Evolutionary conservation across 2,329 filamentous ascomycete species (phyloP).

Genomic region (Rhytidhysteron rufulum): DNA sequence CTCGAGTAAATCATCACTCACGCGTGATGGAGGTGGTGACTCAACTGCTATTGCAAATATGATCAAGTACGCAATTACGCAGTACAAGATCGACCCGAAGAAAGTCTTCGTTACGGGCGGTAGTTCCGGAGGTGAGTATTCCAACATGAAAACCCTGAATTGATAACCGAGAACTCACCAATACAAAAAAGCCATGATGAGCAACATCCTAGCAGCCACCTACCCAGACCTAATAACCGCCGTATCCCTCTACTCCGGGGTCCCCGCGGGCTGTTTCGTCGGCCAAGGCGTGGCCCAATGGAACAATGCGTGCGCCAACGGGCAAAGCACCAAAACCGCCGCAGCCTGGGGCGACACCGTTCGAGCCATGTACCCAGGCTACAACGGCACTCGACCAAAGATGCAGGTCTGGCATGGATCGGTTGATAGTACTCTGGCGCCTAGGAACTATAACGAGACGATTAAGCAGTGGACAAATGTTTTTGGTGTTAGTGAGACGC

Average conservation of each 20-base stretch:
- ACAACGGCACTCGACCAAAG: conserved; percentile 48
- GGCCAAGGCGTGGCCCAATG: conserved; percentile 42
- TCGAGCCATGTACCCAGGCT: conserved; percentile 49
- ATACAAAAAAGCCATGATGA: conserved; percentile 22
- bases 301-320: conserved; percentile 52
- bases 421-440: conserved; percentile 47
- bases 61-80: conserved; percentile 52
- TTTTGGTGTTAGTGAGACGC: conserved; percentile 20
- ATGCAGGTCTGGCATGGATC: conserved; percentile 59
- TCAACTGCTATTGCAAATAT: conserved; percentile 56
- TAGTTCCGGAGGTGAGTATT: conserved; percentile 40
- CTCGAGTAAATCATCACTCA: conserved; percentile 50
- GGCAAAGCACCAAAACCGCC: conserved; percentile 43
- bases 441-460: conserved; percentile 55
- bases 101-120: conserved; percentile 55
- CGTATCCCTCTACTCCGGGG: conserved; percentile 50
- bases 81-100: conserved; percentile 50
- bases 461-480: conserved; percentile 33
- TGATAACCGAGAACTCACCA: no score
- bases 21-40: conserved; percentile 56
- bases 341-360: conserved; percentile 49
- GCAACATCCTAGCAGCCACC: conserved; percentile 47
- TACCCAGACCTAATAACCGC: conserved; percentile 54
- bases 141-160: background rate
- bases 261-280: conserved; percentile 54